A percentile compares a stretch with the other conserved stretches of the same genome.
phyloP scores from a whole-genome alignment of 768 basidiomycete species.

The Boletus vinaceobasis region DNA sequence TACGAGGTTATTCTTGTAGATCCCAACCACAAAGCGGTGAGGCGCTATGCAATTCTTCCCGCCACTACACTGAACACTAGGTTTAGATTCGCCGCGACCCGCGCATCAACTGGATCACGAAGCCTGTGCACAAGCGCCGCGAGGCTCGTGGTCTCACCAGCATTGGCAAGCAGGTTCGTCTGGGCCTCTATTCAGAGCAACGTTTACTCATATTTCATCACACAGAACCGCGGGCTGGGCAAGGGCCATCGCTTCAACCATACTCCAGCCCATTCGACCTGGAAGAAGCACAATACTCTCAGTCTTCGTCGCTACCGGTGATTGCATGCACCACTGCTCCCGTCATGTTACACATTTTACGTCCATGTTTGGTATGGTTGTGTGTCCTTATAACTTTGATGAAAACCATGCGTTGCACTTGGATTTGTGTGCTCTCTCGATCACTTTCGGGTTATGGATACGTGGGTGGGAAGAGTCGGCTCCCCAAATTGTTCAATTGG shows the following conservation, averaged over 20 bases:
- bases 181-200: not conserved
- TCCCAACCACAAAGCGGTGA: slow-evolving; percentile 87
- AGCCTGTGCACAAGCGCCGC: slow-evolving; percentile 97
- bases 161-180: slow-evolving; percentile 85
- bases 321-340: slow-evolving; percentile 18
- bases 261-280: slow-evolving; percentile 83
- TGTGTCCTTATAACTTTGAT: slow-evolving; percentile 13
- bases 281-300: slow-evolving; percentile 99
- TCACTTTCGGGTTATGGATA: too few relatives aligned
- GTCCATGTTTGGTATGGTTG: slow-evolving; percentile 30
- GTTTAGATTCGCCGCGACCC: slow-evolving; percentile 87
- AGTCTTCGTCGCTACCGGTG: slow-evolving; percentile 84
- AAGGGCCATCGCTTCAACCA: slow-evolving; percentile 96
- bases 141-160: slow-evolving; percentile 97
- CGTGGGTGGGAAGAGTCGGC: not conserved
- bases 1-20: slow-evolving; percentile 99
- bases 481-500: not conserved
- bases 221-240: slow-evolving; percentile 92
- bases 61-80: slow-evolving; percentile 9
- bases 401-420: slow-evolving; percentile 11
- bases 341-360: slow-evolving; percentile 15
- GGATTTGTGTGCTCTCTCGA: not conserved
- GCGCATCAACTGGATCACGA: slow-evolving; percentile 98
- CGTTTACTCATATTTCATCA: not conserved
- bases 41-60: slow-evolving; percentile 27